Evolutionary conservation across 495 filamentous ascomycete genomes (phyloP), one percentile per base, ranked within the genome.

Genomic region (Symbiotaphrina buchneri): DNA sequence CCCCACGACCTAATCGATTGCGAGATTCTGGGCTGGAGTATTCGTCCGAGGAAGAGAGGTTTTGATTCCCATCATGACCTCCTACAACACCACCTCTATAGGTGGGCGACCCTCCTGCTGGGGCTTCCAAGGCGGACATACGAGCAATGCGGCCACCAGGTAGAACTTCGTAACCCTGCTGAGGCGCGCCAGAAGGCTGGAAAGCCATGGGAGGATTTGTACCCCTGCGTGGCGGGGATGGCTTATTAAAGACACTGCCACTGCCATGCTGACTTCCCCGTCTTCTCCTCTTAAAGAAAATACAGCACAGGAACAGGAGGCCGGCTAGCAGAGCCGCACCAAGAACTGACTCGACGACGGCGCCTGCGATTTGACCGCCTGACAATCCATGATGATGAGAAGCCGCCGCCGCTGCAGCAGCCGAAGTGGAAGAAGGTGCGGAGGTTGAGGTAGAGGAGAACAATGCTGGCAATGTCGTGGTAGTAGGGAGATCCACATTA

Each of bases 91-190:
- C 31, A 13, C 33, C 34, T 13, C 52, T 58, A 1, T 54, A 63
- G 13, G 49, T 61, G 4, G 67, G 61, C 0, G 73, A 60, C 14
- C 28, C 30, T 7, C 11, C 10, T 11, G 33, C 19, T 5, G 35
- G 35, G 3, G 14, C 70, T 47, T 94, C 84, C 21, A 99, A 54
- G 8, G 90, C 90, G 19, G 85, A 84, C 90, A 99, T 95, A 21
- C 90, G 68, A 6, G 87, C 75, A 28, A 99, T 84, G 26, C 90
- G 71, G 21, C 81, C 84, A 19, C 83, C 85, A 22, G 84, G 76
- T 16, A 85, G 63, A 19, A 76, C 59, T 37, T 79, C 74, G 38
- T 74, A 78, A 21, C 65, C 68, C 33, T 62, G 55, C 10, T 69
- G 64, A 19, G 60, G 43, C 13, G 49, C 42, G 20, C 34, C 32